Base-by-base conservation (phyloP, 177 flowering plant genomes). In the Vitis hybrid region DNA sequence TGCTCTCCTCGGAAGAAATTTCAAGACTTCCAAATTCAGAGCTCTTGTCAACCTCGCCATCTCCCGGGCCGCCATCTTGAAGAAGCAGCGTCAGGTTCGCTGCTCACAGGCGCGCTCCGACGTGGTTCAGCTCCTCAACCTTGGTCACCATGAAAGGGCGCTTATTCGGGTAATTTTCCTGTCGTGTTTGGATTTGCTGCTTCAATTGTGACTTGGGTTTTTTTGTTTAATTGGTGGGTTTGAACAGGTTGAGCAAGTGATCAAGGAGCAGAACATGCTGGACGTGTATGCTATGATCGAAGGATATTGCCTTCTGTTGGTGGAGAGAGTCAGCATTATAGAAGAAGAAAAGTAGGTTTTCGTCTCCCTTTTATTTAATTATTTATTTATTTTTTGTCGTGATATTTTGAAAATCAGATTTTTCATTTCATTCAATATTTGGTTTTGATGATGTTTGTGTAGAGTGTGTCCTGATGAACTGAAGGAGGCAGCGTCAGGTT, bases 391-490 rank as follows among this genome's bases (percentile, higher is more conserved):
- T 57, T 39, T 18, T 59, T 32, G 2, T 7, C 11, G 9, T 32
- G 49, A 17, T 21, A 9, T 66, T 60, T 62, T 49, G 54, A 52
- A 18, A 23, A 59, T 59, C 62, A 59, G 30, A 4, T 8, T 0
- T 59, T 23, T 19, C 2, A 52, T 30, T 60, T 55, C 60, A 2
- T 61, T 21, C 45, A 34, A 23, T 34, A 12, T 15, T 59, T 57
- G 11, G 18, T 68, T 11, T 10, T 60, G 9, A 51, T 64, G 2
- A 10, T 62, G 1, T 70, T 15, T 59, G 26, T 66, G 13, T 64
- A 93, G 98, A 69, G 84, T 15, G 11, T 94, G 98, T 68, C 97
- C 97, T 17, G 88, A 87, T 4, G 97, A 94, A 64, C 76, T 94
- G 15, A 72, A 74, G 51, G 98, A 92, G 80, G 92, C 91, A 6